Percentiles rank a stretch among this genome's conserved stretches.
phyloP scores from a whole-genome alignment of 805 yeast species.

The Novakomyces olei region DNA sequence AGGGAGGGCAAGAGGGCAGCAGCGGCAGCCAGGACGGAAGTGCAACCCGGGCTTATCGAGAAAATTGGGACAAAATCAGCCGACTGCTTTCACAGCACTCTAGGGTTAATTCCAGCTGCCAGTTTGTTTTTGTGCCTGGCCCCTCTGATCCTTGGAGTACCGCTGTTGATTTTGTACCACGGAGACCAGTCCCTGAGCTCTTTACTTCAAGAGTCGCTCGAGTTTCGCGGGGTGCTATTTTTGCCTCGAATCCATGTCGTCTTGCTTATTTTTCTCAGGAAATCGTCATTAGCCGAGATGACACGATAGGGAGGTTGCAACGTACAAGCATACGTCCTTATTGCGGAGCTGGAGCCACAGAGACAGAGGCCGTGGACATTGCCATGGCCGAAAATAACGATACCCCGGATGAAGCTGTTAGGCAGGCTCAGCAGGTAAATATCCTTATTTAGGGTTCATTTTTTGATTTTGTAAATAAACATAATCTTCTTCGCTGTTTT shows the following conservation, averaged over 20 bases:
- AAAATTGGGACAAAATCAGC: constrained; percentile 52
- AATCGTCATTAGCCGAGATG: constrained; percentile 50
- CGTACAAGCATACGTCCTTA: constrained; percentile 34
- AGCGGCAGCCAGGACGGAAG: constrained; percentile 39
- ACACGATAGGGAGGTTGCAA: constrained; percentile 44
- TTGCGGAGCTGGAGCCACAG: constrained; percentile 8
- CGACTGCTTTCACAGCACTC: constrained; percentile 39
- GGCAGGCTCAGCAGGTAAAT: constrained; percentile 8
- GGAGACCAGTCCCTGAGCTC: constrained; percentile 41
- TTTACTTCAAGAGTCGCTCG: constrained; percentile 50
- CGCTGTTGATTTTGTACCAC: constrained; percentile 43
- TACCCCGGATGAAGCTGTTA: constrained; percentile 11
- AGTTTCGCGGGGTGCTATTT: constrained; percentile 28
- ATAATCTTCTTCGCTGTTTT: too few species aligned
- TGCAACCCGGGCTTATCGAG: constrained; percentile 26
- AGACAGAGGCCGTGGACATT: constrained; percentile 10
- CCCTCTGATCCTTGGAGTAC: constrained; percentile 87
- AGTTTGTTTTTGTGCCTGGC: constrained; percentile 65
- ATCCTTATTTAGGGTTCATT: constrained; percentile 1
- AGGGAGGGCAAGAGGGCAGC: too few species aligned
- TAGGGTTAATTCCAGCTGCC: constrained; percentile 26
- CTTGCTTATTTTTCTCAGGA: constrained; percentile 69
- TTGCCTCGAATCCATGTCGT: constrained; percentile 61
- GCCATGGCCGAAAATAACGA: constrained; percentile 8
- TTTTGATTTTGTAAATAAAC: too few species aligned